Evolutionary conservation across 2,329 filamentous ascomycete species (phyloP).

Genomic region (Tolypocladium sp.): DNA sequence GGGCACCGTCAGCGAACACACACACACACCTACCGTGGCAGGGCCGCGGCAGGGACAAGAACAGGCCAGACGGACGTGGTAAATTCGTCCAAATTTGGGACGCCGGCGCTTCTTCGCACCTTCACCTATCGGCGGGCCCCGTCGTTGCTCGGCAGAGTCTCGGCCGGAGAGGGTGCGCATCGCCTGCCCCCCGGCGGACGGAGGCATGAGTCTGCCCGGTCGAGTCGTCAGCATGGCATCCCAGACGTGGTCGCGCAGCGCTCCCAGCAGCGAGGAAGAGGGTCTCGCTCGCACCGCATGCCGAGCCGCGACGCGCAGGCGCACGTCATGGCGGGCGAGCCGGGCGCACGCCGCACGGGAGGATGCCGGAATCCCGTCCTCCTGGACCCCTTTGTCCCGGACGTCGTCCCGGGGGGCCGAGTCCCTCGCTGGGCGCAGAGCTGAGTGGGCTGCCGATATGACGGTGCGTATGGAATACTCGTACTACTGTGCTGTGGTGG

Average conservation of each 20-base stretch:
- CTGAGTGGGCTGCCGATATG: not conserved
- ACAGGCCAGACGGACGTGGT: not conserved
- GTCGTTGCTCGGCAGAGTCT: not conserved
- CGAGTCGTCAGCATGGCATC: not conserved
- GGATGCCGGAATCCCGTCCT: not conserved
- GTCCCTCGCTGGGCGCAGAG: not conserved
- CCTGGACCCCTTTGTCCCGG: not conserved
- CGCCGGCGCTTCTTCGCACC: not conserved
- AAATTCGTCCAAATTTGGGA: not conserved
- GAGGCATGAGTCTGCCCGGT: not conserved
- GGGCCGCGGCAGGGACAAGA: not conserved
- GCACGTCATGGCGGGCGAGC: too few species aligned
- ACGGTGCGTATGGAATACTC: not conserved
- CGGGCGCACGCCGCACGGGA: not conserved
- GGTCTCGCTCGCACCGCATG: not conserved
- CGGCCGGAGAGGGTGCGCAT: not conserved
- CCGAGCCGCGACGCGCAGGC: not conserved
- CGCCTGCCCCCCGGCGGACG: not conserved
- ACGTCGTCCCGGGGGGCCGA: not conserved
- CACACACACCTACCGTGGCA: not conserved
- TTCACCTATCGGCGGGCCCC: not conserved
- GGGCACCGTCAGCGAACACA: not conserved
- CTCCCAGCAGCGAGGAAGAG: not conserved
- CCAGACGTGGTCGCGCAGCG: not conserved
- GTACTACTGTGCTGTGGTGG: not conserved